Percentiles rank a stretch among this genome's conserved stretches.
Evolutionary conservation across 345 rosid genomes (phyloP).

Genomic region (Citrus inodora): DNA sequence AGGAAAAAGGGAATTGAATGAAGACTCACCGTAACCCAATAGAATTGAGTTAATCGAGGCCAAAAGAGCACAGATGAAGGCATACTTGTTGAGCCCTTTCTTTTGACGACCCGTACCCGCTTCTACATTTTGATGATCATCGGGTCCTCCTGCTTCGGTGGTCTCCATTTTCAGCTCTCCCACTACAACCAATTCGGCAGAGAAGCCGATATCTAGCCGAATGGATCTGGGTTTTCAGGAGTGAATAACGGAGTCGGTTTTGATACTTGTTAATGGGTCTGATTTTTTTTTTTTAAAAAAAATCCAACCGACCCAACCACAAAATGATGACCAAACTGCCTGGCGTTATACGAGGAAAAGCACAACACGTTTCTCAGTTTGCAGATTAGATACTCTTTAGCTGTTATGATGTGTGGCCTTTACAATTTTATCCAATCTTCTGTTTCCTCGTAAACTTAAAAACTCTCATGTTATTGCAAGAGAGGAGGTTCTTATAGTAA

Average conservation of each 20-base stretch:
- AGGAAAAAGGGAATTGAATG: not conserved
- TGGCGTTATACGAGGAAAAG: not conserved
- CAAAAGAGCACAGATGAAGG: slow-evolving; percentile 33
- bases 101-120: not conserved
- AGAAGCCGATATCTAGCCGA: not conserved
- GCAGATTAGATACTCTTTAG: not conserved
- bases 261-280: not conserved
- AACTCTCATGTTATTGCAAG: not conserved
- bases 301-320: not conserved
- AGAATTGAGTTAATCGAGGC: slow-evolving; percentile 49
- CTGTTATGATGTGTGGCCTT: not conserved
- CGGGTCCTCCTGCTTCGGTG: not conserved
- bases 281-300: too few relatives aligned
- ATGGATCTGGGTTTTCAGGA: not conserved
- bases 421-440: not conserved
- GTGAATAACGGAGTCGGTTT: too few relatives aligned
- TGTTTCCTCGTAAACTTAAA: not conserved
- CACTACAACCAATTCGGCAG: not conserved
- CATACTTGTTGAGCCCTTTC: slow-evolving; percentile 32
- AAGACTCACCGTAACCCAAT: slow-evolving; percentile 42
- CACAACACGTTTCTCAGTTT: not conserved
- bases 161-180: not conserved
- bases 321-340: not conserved
- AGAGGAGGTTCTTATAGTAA: not conserved
- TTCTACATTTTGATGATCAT: not conserved